A percentile compares a stretch with the other conserved stretches of the same genome.
phyloP scores from a whole-genome alignment of 148 eudicot species.

The Limonium bicolor region DNA sequence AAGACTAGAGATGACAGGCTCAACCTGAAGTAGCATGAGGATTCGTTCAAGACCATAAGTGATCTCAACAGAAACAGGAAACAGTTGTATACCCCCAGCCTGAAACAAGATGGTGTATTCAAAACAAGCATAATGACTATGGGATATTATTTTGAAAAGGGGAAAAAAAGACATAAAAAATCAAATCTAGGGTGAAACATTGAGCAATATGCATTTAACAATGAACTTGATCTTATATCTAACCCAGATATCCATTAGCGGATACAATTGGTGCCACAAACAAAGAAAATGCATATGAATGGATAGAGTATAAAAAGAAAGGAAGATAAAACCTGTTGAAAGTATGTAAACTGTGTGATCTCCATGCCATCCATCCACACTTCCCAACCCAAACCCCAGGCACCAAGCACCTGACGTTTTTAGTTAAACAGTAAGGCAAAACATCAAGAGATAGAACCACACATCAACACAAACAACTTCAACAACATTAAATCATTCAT shows the following conservation, averaged over 20 bases:
- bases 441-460: not conserved
- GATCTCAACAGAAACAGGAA: slow-evolving; percentile 96
- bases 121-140: too few relatives aligned
- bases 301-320: not conserved
- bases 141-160: too few relatives aligned
- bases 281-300: too few relatives aligned
- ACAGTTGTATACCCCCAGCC: slow-evolving; percentile 91
- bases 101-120: slow-evolving; percentile 18
- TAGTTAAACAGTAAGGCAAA: not conserved
- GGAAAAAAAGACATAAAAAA: not conserved
- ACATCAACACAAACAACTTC: not conserved
- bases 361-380: slow-evolving; percentile 99
- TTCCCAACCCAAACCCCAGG: slow-evolving; percentile 99
- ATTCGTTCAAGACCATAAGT: slow-evolving; percentile 99
- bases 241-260: too few relatives aligned
- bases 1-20: not conserved
- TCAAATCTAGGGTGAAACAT: too few relatives aligned
- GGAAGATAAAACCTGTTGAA: slow-evolving; percentile 65
- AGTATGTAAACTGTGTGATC: slow-evolving; percentile 96
- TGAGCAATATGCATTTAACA: too few relatives aligned
- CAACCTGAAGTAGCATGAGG: slow-evolving; percentile 95
- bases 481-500: not conserved
- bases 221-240: too few relatives aligned
- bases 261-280: too few relatives aligned
- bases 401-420: slow-evolving; percentile 99